Evolutionary conservation across 257 asterid species (phyloP), one percentile per base, ranked within the genome.

Genomic region (Penstemon eatonii): DNA sequence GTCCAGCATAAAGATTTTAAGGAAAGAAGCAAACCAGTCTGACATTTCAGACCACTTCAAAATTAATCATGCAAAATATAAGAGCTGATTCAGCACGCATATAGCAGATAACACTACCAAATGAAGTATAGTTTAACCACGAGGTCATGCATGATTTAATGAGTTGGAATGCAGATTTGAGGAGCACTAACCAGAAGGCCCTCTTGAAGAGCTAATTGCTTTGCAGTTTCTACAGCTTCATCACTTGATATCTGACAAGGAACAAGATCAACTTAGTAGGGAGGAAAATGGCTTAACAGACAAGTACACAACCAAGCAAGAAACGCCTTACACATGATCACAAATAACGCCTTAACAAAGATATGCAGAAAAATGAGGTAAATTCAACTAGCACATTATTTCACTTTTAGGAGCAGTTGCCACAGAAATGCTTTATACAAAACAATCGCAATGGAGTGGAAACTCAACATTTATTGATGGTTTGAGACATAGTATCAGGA

Each of bases 191-290:
- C 97, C 93, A 94, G 78, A 60, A 94, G 82, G 70, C 99, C 99
- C 85, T 94, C 99, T 81, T 86, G 88, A 65, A 89, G 96, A 57
- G 99, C 96, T 55, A 94, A 74, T 81, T 90, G 96, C 79, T 89
- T 94, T 33, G 96, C 99, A 70, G 78, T 81, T 84, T 90, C 97
- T 78, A 94, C 89, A 57, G 97, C 86, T 70, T 85, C 96, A 50
- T 87, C 96, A 71, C 96, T 89, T 68, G 96, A 90, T 73, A 94
- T 83, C 97, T 94, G 84, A 42, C 50, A 68, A 69, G 63, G 52
- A 67, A 72, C 36, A 69, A 52, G 54, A 40, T 47, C n/a, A 50
- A 51, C 52, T 45, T 51, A 54, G 57, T 47, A 43, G 56, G 56
- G 61, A 19, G 73, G 54, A 51, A 71, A 39, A 49, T 18, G 58